Conservation (phyloP, 108 stramenopile species). For the Discostella stelligeroides region DNA sequence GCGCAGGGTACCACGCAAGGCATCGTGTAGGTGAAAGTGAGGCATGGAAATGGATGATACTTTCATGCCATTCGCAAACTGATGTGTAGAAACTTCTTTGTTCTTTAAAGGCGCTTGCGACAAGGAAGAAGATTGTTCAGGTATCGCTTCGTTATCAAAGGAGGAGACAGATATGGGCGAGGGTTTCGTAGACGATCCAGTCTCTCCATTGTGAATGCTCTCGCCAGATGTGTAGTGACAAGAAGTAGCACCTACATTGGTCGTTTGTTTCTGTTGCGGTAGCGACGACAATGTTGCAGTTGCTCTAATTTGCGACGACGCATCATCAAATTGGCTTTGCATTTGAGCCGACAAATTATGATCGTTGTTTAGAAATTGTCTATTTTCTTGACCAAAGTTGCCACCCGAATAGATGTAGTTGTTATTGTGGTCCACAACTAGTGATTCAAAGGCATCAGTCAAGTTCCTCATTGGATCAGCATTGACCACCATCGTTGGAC, state of each 20-base stretch:
- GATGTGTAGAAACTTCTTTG: background rate
- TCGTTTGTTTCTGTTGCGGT: too few relatives aligned
- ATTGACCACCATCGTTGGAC: background rate
- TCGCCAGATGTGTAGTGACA: background rate
- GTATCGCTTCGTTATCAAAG: conserved; percentile 6
- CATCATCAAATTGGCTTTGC: too few relatives aligned
- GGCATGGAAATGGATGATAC: conserved; percentile 43
- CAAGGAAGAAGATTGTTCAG: background rate
- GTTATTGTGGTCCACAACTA: conserved; percentile 17
- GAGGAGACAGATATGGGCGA: conserved; percentile 35
- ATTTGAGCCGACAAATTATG: too few relatives aligned
- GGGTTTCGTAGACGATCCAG: conserved; percentile 17
- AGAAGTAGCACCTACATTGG: too few relatives aligned
- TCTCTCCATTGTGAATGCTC: conserved; percentile 1
- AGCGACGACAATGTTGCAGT: too few relatives aligned
- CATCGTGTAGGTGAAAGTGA: conserved; percentile 56
- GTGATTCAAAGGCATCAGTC: conserved; percentile 35
- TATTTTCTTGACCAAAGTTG: too few relatives aligned
- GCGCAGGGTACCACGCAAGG: conserved; percentile 64
- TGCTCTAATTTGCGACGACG: too few relatives aligned
- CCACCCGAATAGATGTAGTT: background rate
- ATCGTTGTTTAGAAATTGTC: too few relatives aligned
- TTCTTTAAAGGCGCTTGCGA: background rate
- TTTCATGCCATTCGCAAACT: conserved; percentile 32
- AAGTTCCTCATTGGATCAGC: conserved; percentile 31